Evolutionary conservation across 1,284 basidiomycete species (phyloP), one percentile per base, ranked within the genome.

Genomic region (Takashimella tepidaria): DNA sequence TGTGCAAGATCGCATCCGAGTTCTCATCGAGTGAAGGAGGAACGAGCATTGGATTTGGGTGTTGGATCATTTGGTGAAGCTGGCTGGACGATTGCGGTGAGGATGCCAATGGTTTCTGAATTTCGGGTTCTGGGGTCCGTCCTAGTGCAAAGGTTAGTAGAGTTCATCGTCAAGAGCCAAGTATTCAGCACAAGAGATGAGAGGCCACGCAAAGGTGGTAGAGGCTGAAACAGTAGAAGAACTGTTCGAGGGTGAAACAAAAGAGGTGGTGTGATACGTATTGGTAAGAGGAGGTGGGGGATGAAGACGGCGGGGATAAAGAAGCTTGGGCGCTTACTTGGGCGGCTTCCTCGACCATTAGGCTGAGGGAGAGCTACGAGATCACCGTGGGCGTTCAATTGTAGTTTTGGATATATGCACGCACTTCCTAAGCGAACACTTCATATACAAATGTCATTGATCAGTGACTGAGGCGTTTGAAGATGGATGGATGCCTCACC

Each of bases 331-430:
- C 31, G 31, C 31, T 37, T 37, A 37, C 31, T 37, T 8, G 31
- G 31, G 31, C 31, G 31, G 31, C 16, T 37, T 16, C 31, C 31
- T 4, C 59, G 49, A 10, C 62, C 62, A 23, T 63, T 63, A 1
- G 62, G 62, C 40, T 63, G 62, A 5, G 62, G 62, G 1, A 52
- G 54, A 11, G 62, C 59, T 3, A 61, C 57, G 8, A 61, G 55
- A 24, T 61, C 62, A 13, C 62, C 62, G 24, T 55, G 54, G 5
- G 55, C 55, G 26, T 61, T 61, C 16, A 55, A 50, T 24, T 61
- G 57, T 5, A 63, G 52, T 47, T 61, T 58, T 26, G 62, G 62
- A 45, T 59, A 63, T 4, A 63, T 57, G 40, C 62, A 63, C 3
- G 59, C 53, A 13, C 57, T 60, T 44, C 55, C 56, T 0, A 60